These are phyloP conservation scores for Populus alba DNA, from an alignment of 345 rosid species.

Conservation along the genomic window DNA sequence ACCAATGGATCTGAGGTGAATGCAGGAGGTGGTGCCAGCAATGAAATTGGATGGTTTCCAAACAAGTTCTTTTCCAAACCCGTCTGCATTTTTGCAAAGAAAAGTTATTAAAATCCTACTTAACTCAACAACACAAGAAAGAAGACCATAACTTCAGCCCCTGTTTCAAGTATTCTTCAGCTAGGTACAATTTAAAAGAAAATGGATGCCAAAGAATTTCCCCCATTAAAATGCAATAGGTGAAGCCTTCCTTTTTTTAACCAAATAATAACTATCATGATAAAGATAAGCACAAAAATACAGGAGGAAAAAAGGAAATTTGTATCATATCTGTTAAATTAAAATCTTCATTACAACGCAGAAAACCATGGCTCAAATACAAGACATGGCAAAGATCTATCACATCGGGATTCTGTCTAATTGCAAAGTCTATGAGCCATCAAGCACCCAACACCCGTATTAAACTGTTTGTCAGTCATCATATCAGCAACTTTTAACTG, in stretches of 20 bases:
- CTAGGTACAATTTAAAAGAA: background rate
- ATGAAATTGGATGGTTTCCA: constrained; percentile 82
- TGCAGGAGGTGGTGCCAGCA: constrained; percentile 69
- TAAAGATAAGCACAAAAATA: background rate
- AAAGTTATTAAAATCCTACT: constrained; percentile 3
- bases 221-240: background rate
- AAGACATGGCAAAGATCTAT: background rate
- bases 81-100: constrained; percentile 48
- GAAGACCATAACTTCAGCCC: background rate
- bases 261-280: background rate
- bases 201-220: background rate
- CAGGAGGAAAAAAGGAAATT: background rate
- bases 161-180: constrained; percentile 2
- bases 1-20: constrained; percentile 70
- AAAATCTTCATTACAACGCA: background rate
- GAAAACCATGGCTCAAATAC: background rate
- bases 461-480: background rate
- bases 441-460: background rate
- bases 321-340: background rate
- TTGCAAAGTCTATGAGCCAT: background rate
- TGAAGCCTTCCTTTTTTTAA: background rate
- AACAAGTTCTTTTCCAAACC: constrained; percentile 81
- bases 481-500: no score
- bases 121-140: background rate
- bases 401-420: background rate